Evolutionary conservation across 2,329 filamentous ascomycete species (phyloP).

Genomic region (Colletotrichum tofieldiae): DNA sequence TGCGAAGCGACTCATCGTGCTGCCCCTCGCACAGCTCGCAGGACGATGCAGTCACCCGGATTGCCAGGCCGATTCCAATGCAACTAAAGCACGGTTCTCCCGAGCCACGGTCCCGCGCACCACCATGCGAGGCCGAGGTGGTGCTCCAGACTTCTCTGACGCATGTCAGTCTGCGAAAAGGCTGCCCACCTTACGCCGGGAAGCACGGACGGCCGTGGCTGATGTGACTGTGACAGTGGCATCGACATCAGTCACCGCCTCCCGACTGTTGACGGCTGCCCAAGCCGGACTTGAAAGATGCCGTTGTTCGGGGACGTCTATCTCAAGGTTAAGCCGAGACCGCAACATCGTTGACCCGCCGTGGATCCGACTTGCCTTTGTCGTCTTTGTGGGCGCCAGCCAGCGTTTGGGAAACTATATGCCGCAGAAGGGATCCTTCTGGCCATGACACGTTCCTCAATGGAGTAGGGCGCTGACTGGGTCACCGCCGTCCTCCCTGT

Average conservation of each 20-base stretch:
- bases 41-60: not conserved
- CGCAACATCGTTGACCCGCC: too few relatives aligned
- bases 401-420: not conserved
- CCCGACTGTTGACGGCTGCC: not conserved
- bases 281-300: not conserved
- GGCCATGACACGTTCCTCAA: not conserved
- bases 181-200: not conserved
- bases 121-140: not conserved
- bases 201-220: not conserved
- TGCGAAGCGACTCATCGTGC: not conserved
- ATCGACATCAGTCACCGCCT: not conserved
- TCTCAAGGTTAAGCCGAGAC: not conserved
- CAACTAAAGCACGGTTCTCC: not conserved
- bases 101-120: not conserved
- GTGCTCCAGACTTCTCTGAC: not conserved
- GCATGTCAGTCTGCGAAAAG: not conserved
- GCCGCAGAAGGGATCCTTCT: not conserved
- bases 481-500: not conserved
- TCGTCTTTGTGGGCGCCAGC: not conserved
- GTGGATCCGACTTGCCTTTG: not conserved
- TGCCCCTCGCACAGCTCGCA: too few relatives aligned
- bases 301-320: not conserved
- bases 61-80: not conserved
- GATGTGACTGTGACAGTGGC: not conserved
- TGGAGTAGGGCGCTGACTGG: not conserved